Percentiles rank a stretch among this genome's conserved stretches.
Conservation (phyloP, 345 rosid species). For the Lepidium aucheri region DNA sequence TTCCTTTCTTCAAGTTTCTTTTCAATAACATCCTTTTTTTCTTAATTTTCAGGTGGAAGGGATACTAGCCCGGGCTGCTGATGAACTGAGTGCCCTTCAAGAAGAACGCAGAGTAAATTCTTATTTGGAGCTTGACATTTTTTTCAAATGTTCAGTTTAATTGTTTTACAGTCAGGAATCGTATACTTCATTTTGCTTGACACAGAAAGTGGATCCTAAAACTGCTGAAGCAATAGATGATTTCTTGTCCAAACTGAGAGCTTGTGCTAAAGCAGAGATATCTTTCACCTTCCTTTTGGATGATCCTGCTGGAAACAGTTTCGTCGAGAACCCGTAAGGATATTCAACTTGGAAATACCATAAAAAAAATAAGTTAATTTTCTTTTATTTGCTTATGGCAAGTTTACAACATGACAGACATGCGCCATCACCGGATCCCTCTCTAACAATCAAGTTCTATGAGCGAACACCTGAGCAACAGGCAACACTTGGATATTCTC, state of each 20-base stretch:
- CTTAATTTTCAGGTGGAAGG: slow-evolving; percentile 61
- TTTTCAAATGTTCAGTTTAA: background rate
- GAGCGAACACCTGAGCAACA: slow-evolving; percentile 89
- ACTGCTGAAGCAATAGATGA: slow-evolving; percentile 88
- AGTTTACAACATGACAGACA: slow-evolving; percentile 35
- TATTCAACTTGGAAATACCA: background rate
- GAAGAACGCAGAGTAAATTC: slow-evolving; percentile 71
- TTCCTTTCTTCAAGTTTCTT: background rate
- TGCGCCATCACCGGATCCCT: slow-evolving; percentile 86
- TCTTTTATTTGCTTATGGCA: background rate
- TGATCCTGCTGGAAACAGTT: slow-evolving; percentile 96
- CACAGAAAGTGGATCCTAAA: slow-evolving; percentile 76
- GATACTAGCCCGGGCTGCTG: slow-evolving; percentile 62
- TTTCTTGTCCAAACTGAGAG: slow-evolving; percentile 68
- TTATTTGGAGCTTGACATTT: background rate
- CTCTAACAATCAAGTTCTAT: slow-evolving; percentile 60
- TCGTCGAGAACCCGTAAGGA: slow-evolving; percentile 89
- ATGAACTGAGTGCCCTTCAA: slow-evolving; percentile 85
- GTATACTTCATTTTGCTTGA: background rate
- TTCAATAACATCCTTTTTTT: background rate
- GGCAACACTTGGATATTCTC: slow-evolving; percentile 67
- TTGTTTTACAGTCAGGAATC: background rate
- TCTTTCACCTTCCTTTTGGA: slow-evolving; percentile 74
- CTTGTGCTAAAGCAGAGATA: slow-evolving; percentile 60
- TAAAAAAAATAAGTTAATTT: background rate